These are phyloP conservation scores for Carex parvula DNA, from an alignment of 176 grass and related monocot genomes.

Conservation along the genomic window DNA sequence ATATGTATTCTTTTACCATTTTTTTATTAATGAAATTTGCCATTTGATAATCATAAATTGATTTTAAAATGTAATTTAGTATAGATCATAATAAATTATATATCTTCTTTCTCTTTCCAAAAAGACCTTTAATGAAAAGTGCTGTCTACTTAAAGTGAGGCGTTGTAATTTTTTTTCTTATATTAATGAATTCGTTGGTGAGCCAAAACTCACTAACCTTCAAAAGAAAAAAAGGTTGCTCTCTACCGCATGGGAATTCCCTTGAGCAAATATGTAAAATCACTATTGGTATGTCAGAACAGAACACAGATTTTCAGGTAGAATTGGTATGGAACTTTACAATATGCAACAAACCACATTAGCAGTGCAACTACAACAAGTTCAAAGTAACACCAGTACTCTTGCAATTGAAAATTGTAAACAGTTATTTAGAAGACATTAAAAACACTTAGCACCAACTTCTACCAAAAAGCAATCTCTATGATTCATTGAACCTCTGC, in stretches of 20 bases:
- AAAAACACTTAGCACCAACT: background rate
- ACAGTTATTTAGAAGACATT: background rate
- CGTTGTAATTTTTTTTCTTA: too few relatives aligned
- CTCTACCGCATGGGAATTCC: background rate
- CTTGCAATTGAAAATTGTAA: background rate
- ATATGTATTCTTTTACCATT: background rate
- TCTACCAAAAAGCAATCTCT: background rate
- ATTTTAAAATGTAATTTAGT: background rate
- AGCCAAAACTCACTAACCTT: too few relatives aligned
- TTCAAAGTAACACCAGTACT: background rate
- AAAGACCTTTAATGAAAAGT: background rate
- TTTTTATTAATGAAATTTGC: background rate
- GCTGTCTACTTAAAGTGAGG: background rate
- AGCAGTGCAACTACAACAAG: background rate
- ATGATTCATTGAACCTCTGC: slow-evolving; percentile 27
- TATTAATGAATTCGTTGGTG: too few relatives aligned
- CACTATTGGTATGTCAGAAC: background rate
- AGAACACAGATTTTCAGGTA: background rate
- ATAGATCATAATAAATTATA: background rate
- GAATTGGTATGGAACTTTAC: background rate
- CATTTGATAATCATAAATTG: background rate
- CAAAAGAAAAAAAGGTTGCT: background rate
- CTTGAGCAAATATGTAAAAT: background rate
- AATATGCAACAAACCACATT: background rate
- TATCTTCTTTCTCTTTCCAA: background rate